Percentiles rank a stretch among this genome's conserved stretches.
Evolutionary conservation across 164 flowering plant species (phyloP).

Genomic region (Euptelea pleiosperma): DNA sequence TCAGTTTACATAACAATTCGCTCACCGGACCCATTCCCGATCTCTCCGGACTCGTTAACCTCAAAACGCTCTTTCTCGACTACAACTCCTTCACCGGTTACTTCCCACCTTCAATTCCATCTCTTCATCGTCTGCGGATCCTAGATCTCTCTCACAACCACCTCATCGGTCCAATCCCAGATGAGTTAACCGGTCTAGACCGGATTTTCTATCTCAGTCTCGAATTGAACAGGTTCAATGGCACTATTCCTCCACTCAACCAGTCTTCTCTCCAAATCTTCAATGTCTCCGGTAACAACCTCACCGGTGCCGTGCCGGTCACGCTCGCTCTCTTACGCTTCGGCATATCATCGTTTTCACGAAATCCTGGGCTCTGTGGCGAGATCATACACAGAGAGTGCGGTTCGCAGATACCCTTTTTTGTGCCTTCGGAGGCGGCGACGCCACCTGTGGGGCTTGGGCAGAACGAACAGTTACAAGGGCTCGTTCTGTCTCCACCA

Average conservation of each 20-base stretch:
- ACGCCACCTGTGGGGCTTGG: slow-evolving; percentile 22
- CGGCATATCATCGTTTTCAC: slow-evolving; percentile 33
- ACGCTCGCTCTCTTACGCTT: slow-evolving; percentile 50
- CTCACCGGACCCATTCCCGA: slow-evolving; percentile 85
- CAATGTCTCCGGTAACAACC: slow-evolving; percentile 64
- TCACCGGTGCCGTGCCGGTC: slow-evolving; percentile 67
- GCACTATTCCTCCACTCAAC: slow-evolving; percentile 73
- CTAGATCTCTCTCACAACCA: slow-evolving; percentile 68
- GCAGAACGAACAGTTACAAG: slow-evolving; percentile 30
- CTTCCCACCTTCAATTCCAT: slow-evolving; percentile 61
- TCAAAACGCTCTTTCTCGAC: slow-evolving; percentile 67
- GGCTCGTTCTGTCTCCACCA: slow-evolving; percentile 27
- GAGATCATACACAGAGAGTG: slow-evolving; percentile 60
- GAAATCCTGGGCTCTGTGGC: slow-evolving; percentile 76
- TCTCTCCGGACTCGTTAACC: slow-evolving; percentile 54
- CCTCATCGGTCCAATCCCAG: slow-evolving; percentile 56
- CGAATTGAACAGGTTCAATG: slow-evolving; percentile 57
- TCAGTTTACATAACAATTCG: slow-evolving; percentile 71
- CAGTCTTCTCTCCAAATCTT: slow-evolving; percentile 58
- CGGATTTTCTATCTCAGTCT: slow-evolving; percentile 55
- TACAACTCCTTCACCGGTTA: slow-evolving; percentile 66
- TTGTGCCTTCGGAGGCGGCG: slow-evolving; percentile 26
- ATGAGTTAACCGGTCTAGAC: slow-evolving; percentile 32
- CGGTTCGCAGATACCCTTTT: slow-evolving; percentile 40
- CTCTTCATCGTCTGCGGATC: slow-evolving; percentile 57